A percentile compares a stretch with the other conserved stretches of the same genome.
Evolutionary conservation across 257 asterid species (phyloP).

Genomic region (Solanum corneliomulleri): DNA sequence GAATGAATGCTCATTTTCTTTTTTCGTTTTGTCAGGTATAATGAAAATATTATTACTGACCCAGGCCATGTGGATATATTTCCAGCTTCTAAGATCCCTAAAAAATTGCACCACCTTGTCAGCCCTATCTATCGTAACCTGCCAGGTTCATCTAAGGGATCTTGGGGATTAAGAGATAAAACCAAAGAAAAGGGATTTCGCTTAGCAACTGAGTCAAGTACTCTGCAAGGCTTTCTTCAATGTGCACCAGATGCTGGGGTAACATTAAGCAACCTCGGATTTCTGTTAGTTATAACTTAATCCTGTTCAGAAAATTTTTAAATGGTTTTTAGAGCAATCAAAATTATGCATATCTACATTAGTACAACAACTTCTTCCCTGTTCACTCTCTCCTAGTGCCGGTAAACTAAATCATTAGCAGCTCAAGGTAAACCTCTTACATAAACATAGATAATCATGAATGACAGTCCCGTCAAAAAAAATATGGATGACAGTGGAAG

Average conservation of each 20-base stretch:
- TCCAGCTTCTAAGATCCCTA: conserved; percentile 81
- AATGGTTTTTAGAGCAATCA: neutral
- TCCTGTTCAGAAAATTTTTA: neutral
- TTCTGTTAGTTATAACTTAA: neutral
- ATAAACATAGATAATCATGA: neutral
- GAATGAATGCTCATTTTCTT: conserved; percentile 9
- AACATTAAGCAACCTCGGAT: neutral
- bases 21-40: conserved; percentile 59
- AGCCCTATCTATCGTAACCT: conserved; percentile 60
- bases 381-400: neutral
- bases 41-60: conserved; percentile 69
- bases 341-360: neutral
- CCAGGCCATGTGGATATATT: conserved; percentile 96
- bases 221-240: conserved; percentile 66
- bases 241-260: conserved; percentile 80
- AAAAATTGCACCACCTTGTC: conserved; percentile 56
- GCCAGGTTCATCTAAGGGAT: conserved; percentile 21
- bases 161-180: conserved; percentile 14
- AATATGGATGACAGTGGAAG: neutral
- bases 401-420: neutral
- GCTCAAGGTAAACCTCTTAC: neutral
- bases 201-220: conserved; percentile 53
- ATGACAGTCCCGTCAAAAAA: neutral
- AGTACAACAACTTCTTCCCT: neutral
- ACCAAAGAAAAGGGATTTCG: conserved; percentile 65